A percentile compares a stretch with the other conserved stretches of the same genome.
phyloP scores from a whole-genome alignment of 1,284 basidiomycete genomes.

The Leccinum olivaceoglutinosum region DNA sequence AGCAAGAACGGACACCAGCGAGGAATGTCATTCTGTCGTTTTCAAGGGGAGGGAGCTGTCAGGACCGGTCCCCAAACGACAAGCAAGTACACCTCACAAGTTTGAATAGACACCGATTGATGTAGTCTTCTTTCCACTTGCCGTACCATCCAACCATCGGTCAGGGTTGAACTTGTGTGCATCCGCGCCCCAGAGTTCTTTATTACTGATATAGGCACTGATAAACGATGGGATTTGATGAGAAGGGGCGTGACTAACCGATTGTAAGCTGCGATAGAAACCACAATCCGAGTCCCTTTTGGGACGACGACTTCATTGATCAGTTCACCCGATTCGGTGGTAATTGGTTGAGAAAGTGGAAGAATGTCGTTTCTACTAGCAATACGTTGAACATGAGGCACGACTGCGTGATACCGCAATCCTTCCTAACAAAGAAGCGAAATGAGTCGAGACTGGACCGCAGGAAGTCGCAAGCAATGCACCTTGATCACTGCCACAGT shows the following conservation, averaged over 20 bases:
- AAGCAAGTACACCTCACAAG: conserved; percentile 35
- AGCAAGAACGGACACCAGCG: conserved; percentile 38
- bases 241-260: conserved; percentile 19
- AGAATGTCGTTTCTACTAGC: conserved; percentile 38
- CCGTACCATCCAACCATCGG: conserved; percentile 39
- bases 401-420: conserved; percentile 35
- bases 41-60: neutral
- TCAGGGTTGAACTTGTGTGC: conserved; percentile 46
- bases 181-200: conserved; percentile 45
- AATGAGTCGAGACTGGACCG: neutral
- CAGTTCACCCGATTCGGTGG: conserved; percentile 29
- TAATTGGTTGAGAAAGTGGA: conserved; percentile 39
- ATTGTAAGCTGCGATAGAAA: conserved; percentile 35
- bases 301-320: conserved; percentile 33
- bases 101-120: conserved; percentile 46
- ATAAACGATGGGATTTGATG: conserved; percentile 1
- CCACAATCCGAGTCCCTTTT: conserved; percentile 30
- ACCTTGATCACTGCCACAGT: conserved; percentile 50
- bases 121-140: conserved; percentile 30
- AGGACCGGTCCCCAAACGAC: neutral
- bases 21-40: conserved; percentile 38
- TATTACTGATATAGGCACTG: conserved; percentile 28
- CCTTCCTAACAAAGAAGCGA: conserved; percentile 29
- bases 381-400: conserved; percentile 31
- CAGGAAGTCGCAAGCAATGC: neutral